These are phyloP conservation scores for Fraxinus americana DNA, from an alignment of 257 asterid species.

Conservation along the genomic window DNA sequence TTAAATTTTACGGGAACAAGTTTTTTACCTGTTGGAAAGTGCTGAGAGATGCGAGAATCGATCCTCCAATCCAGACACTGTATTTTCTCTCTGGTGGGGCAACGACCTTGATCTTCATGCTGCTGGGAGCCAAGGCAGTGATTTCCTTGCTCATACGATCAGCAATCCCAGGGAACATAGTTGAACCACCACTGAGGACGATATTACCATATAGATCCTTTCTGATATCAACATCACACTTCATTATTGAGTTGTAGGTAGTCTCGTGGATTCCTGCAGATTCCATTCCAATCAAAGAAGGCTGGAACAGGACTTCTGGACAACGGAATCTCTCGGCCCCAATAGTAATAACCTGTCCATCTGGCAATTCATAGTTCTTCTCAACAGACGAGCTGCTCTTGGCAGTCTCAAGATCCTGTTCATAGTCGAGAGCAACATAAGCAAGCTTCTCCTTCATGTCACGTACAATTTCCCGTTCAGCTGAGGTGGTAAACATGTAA, in stretches of 20 bases:
- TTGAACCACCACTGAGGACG: slow-evolving; percentile 55
- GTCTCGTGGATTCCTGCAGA: slow-evolving; percentile 58
- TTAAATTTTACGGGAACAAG: background rate
- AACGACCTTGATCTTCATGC: slow-evolving; percentile 59
- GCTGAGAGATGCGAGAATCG: slow-evolving; percentile 56
- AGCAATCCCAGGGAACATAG: slow-evolving; percentile 58
- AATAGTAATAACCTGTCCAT: slow-evolving; percentile 53
- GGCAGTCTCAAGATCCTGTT: slow-evolving; percentile 48
- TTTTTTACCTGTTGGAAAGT: slow-evolving; percentile 50
- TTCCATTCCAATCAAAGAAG: slow-evolving; percentile 54
- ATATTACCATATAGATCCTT: slow-evolving; percentile 57
- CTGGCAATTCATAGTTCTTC: slow-evolving; percentile 56
- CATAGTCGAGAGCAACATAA: slow-evolving; percentile 51
- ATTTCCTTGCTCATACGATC: slow-evolving; percentile 60
- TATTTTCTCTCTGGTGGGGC: slow-evolving; percentile 59
- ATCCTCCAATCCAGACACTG: slow-evolving; percentile 65
- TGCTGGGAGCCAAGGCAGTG: slow-evolving; percentile 56
- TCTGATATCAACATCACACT: slow-evolving; percentile 57
- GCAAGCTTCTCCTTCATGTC: slow-evolving; percentile 51
- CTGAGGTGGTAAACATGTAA: slow-evolving; percentile 58
- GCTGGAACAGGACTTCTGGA: slow-evolving; percentile 57
- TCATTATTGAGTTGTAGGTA: slow-evolving; percentile 53
- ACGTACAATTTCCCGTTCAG: slow-evolving; percentile 60
- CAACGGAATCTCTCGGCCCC: slow-evolving; percentile 58
- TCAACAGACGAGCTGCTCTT: slow-evolving; percentile 52